Evolutionary conservation across 768 basidiomycete species (phyloP).

Genomic region (Floccularia luteovirens): DNA sequence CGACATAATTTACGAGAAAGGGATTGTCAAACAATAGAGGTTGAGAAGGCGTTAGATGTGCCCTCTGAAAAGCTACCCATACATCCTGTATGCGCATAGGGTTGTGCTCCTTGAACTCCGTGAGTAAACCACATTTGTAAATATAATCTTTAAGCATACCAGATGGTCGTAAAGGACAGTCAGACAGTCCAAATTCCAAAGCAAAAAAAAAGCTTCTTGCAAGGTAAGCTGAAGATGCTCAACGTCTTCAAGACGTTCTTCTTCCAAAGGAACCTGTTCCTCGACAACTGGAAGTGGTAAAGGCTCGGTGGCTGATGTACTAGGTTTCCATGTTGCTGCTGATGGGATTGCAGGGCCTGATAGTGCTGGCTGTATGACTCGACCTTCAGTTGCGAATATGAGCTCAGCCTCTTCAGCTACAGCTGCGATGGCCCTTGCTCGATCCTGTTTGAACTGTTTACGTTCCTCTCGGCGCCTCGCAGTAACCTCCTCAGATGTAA

Average conservation of each 20-base stretch:
- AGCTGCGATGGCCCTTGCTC: conserved; percentile 80
- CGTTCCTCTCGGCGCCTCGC: conserved; percentile 83
- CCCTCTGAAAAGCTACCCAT: conserved; percentile 58
- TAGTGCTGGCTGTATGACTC: conserved; percentile 50
- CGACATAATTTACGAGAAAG: conserved; percentile 83
- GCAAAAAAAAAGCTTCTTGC: conserved; percentile 83
- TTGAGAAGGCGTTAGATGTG: conserved; percentile 33
- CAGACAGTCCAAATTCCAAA: conserved; percentile 81
- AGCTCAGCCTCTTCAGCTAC: conserved; percentile 76
- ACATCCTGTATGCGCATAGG: conserved; percentile 48
- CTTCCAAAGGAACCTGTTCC: conserved; percentile 22
- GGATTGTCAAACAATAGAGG: conserved; percentile 76
- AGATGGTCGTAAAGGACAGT: conserved; percentile 57
- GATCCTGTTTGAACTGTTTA: conserved; percentile 87
- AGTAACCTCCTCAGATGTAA: conserved; percentile 89
- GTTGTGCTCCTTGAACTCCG: conserved; percentile 35
- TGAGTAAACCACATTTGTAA: conserved; percentile 2
- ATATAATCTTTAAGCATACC: conserved; percentile 31
- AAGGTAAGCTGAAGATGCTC: conserved; percentile 91
- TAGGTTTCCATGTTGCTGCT: conserved; percentile 73
- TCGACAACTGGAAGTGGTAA: conserved; percentile 17
- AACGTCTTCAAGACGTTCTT: conserved; percentile 57
- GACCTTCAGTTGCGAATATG: conserved; percentile 64
- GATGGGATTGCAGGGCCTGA: conserved; percentile 65
- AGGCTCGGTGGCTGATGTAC: conserved; percentile 7